Evolutionary conservation across 257 asterid species (phyloP).

Genomic region (Solanum habrochaites): DNA sequence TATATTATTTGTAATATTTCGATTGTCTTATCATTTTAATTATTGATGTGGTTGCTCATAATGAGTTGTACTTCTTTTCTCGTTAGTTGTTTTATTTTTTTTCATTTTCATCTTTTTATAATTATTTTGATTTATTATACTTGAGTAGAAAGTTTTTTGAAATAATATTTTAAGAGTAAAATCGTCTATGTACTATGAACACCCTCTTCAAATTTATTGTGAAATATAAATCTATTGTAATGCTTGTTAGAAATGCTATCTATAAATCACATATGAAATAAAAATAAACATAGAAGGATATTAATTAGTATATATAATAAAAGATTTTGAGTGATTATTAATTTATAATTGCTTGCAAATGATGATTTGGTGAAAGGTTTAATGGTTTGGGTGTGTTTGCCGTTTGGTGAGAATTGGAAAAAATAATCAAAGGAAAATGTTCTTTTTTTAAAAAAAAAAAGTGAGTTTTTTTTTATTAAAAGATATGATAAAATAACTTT

Average conservation of each 20-base stretch:
- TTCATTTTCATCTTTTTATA: background rate
- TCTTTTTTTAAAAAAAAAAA: background rate
- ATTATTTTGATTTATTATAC: background rate
- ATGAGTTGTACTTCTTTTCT: background rate
- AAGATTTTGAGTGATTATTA: background rate
- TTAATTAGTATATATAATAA: background rate
- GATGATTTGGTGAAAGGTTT: background rate
- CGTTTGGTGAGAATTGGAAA: background rate
- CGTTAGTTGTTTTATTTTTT: background rate
- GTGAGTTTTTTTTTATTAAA: background rate
- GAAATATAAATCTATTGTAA: too few relatives aligned
- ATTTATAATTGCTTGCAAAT: background rate
- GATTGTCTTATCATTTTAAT: background rate
- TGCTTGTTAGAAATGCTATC: background rate
- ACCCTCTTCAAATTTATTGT: background rate
- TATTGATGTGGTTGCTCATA: background rate
- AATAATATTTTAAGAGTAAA: background rate
- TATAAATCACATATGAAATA: too few relatives aligned
- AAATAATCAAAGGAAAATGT: background rate
- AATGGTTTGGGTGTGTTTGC: background rate
- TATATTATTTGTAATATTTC: background rate
- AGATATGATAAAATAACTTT: background rate
- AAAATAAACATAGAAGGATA: background rate
- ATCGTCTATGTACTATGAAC: too few relatives aligned
- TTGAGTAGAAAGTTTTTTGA: background rate